phyloP scores from a whole-genome alignment of 2,329 filamentous ascomycete species.

The Neofusicoccum umdonicola region DNA sequence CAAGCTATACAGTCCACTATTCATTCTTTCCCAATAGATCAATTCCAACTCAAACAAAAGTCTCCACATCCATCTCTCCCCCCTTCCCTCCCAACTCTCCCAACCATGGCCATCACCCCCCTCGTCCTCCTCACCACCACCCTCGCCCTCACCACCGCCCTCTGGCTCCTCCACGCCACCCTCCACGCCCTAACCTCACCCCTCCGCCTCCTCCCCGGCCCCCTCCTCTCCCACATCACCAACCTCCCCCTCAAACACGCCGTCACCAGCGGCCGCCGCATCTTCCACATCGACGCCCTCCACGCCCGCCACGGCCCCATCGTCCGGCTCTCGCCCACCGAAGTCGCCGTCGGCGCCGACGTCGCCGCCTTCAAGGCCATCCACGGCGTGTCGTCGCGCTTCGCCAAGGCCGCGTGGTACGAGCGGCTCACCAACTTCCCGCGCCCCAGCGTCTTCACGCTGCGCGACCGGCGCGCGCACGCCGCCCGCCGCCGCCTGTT shows the following conservation, averaged over 20 bases:
- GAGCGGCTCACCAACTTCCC: conserved; percentile 24
- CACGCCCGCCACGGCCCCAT: conserved; percentile 34
- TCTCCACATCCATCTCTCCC: background rate
- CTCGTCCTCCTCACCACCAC: background rate
- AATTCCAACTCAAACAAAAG: background rate
- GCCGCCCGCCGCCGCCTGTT: conserved; percentile 36
- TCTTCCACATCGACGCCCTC: conserved; percentile 40
- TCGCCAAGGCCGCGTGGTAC: conserved; percentile 19
- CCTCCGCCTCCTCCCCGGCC: conserved; percentile 29
- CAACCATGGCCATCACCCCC: background rate
- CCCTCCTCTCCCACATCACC: conserved; percentile 34
- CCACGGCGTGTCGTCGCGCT: conserved; percentile 30
- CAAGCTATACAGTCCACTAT: too few species aligned
- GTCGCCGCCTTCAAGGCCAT: conserved; percentile 30
- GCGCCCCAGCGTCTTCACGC: conserved; percentile 36
- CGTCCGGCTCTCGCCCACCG: conserved; percentile 31
- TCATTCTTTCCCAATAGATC: background rate
- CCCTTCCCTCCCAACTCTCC: too few species aligned
- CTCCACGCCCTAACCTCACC: conserved; percentile 28
- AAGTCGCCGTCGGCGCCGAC: conserved; percentile 30
- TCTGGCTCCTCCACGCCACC: conserved; percentile 19
- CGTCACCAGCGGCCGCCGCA: conserved; percentile 36
- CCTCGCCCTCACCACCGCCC: background rate
- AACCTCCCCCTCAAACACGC: conserved; percentile 37
- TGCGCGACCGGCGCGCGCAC: conserved; percentile 37